These are phyloP conservation scores for Acer negundo DNA, from an alignment of 345 rosid species.

Conservation along the genomic window DNA sequence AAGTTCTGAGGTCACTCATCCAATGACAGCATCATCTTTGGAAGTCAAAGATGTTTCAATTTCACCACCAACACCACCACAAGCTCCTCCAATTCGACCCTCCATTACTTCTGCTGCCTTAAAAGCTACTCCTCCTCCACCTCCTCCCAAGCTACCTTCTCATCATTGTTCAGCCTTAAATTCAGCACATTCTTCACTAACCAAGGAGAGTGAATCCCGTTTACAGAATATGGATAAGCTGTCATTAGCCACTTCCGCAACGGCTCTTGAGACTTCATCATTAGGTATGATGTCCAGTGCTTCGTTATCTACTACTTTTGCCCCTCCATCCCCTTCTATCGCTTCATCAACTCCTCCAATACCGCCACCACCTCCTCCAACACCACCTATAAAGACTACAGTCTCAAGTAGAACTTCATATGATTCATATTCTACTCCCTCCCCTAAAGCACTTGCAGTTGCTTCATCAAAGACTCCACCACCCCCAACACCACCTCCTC, in stretches of 20 bases:
- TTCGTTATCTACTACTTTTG: slow-evolving; percentile 12
- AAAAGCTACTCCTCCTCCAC: slow-evolving; percentile 18
- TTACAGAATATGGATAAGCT: slow-evolving; percentile 15
- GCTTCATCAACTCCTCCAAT: slow-evolving; percentile 15
- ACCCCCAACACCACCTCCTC: slow-evolving; percentile 40
- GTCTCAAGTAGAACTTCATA: not conserved
- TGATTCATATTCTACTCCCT: slow-evolving; percentile 6
- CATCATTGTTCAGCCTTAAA: slow-evolving; percentile 19
- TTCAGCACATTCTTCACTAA: slow-evolving; percentile 17
- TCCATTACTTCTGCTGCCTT: slow-evolving; percentile 20
- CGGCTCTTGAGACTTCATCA: slow-evolving; percentile 3
- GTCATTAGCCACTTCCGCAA: not conserved
- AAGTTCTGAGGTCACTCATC: slow-evolving; percentile 20
- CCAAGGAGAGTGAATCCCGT: slow-evolving; percentile 18
- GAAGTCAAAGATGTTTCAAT: slow-evolving; percentile 28
- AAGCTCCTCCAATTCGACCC: slow-evolving; percentile 30
- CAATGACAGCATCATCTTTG: slow-evolving; percentile 20
- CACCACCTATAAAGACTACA: slow-evolving; percentile 13
- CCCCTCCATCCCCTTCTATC: slow-evolving; percentile 15
- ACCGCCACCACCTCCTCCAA: slow-evolving; percentile 21
- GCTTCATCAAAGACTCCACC: slow-evolving; percentile 32
- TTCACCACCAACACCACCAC: slow-evolving; percentile 37
- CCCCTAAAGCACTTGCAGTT: slow-evolving; percentile 14
- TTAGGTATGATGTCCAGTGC: slow-evolving; percentile 6
- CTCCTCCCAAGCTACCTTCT: slow-evolving; percentile 26